Percentiles rank a stretch among this genome's conserved stretches.
These are phyloP conservation scores for Sclerotinia sclerotiorum DNA, from an alignment of 2,329 filamentous ascomycete genomes.

Conservation along the genomic window DNA sequence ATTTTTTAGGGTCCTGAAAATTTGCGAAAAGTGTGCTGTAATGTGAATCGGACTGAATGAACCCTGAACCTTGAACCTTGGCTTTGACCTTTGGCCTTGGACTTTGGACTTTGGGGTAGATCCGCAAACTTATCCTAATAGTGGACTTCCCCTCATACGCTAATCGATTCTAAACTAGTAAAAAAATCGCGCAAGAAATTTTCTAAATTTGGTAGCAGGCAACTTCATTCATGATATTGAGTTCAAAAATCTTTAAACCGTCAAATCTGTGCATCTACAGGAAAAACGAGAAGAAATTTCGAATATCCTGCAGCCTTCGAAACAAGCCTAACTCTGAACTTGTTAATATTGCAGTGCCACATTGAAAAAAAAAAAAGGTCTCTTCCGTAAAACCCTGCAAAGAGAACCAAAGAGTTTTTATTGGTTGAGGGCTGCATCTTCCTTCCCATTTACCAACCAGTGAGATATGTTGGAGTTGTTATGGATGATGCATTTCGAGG, in stretches of 20 bases:
- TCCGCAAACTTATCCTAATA: background rate
- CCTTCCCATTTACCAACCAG: background rate
- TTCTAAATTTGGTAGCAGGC: background rate
- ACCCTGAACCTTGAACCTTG: background rate
- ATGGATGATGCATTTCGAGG: slow-evolving; percentile 16
- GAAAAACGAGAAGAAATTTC: background rate
- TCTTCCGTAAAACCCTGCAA: slow-evolving; percentile 7
- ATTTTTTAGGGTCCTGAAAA: background rate
- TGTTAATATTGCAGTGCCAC: slow-evolving; percentile 14
- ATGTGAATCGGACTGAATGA: background rate
- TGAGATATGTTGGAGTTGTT: slow-evolving; percentile 5
- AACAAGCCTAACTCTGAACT: background rate
- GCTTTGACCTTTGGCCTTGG: no score
- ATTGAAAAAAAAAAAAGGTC: slow-evolving; percentile 17
- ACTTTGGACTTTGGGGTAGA: background rate
- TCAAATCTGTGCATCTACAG: background rate
- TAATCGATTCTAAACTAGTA: background rate
- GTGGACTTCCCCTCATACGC: background rate
- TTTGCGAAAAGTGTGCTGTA: background rate
- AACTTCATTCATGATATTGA: background rate
- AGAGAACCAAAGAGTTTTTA: background rate
- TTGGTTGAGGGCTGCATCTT: background rate
- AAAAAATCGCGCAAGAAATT: background rate
- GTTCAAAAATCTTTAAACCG: background rate
- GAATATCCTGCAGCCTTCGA: background rate